phyloP scores from a whole-genome alignment of 805 yeast species.

The Candida xiaguanensis region DNA sequence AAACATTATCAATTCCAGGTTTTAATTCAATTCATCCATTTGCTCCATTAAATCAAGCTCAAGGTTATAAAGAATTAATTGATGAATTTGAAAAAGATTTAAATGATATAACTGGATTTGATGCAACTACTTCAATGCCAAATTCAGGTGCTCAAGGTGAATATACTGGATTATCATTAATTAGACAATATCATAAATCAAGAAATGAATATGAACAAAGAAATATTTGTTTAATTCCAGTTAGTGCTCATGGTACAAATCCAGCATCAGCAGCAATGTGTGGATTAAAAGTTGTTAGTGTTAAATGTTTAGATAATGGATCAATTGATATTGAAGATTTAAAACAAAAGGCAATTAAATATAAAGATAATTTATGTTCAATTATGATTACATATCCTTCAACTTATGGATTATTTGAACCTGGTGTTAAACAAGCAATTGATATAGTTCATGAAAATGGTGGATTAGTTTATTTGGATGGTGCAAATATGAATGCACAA shows the following conservation, averaged over 20 bases:
- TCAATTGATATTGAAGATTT: constrained; percentile 81
- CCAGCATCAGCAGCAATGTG: constrained; percentile 99
- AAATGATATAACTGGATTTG: constrained; percentile 90
- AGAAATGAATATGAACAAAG: constrained; percentile 65
- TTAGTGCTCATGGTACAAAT: constrained; percentile 96
- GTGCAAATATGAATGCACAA: constrained; percentile 99
- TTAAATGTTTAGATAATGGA: constrained; percentile 82
- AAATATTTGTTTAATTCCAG: constrained; percentile 90
- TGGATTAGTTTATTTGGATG: constrained; percentile 96
- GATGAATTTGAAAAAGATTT: constrained; percentile 77
- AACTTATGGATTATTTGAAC: constrained; percentile 94
- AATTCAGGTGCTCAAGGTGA: constrained; percentile 99
- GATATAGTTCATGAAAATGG: constrained; percentile 82
- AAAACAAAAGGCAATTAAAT: constrained; percentile 63
- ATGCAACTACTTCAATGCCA: constrained; percentile 88
- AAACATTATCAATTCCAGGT: constrained; percentile 92
- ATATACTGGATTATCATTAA: constrained; percentile 87
- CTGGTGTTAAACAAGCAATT: constrained; percentile 80
- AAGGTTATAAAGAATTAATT: constrained; percentile 76
- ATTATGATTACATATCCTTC: constrained; percentile 97
- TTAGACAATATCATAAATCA: constrained; percentile 68
- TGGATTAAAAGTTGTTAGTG: constrained; percentile 89
- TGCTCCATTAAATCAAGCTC: constrained; percentile 84
- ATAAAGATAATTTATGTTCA: constrained; percentile 74
- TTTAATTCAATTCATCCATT: constrained; percentile 88